phyloP scores from a whole-genome alignment of 75 land plant genomes.

The Selaginella moellendorffii region DNA sequence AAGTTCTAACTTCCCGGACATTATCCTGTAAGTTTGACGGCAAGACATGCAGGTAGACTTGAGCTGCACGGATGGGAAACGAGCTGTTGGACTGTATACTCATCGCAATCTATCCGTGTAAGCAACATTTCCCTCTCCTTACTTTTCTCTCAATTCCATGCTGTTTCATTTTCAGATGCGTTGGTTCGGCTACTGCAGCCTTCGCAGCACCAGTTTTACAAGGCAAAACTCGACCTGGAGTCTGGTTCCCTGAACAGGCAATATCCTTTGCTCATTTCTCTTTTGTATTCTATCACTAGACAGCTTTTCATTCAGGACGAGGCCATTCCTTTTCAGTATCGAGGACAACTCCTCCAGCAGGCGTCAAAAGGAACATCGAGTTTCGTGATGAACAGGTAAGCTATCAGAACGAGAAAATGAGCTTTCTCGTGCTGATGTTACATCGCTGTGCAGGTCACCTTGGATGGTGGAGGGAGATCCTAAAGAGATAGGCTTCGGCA shows the following conservation, averaged over 20 bases:
- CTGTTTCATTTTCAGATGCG: constrained; percentile 19
- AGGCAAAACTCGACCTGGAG: constrained; percentile 83
- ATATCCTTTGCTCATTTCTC: no score
- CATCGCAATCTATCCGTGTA: constrained; percentile 75
- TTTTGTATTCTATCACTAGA: no score
- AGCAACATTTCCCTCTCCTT: constrained; percentile 11
- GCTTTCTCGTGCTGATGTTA: neutral
- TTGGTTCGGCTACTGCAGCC: constrained; percentile 64
- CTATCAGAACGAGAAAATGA: neutral
- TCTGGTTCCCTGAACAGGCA: constrained; percentile 98
- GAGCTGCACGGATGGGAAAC: constrained; percentile 54
- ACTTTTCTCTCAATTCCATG: neutral
- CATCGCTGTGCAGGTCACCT: constrained; percentile 31
- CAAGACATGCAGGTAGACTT: constrained; percentile 86
- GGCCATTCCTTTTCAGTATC: no score
- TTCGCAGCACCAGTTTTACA: constrained; percentile 79
- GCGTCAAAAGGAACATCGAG: constrained; percentile 70
- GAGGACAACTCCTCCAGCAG: no score
- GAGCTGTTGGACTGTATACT: constrained; percentile 45
- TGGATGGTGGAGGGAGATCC: constrained; percentile 80
- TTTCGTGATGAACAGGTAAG: constrained; percentile 81
- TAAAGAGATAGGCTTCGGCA: constrained; percentile 60
- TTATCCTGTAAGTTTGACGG: no score
- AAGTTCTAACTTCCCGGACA: no score
- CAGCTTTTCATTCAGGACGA: no score